Percentiles rank a stretch among this genome's conserved stretches.
These are phyloP conservation scores for Penicillium fimorum DNA, from an alignment of 495 filamentous ascomycete species.

Conservation along the genomic window DNA sequence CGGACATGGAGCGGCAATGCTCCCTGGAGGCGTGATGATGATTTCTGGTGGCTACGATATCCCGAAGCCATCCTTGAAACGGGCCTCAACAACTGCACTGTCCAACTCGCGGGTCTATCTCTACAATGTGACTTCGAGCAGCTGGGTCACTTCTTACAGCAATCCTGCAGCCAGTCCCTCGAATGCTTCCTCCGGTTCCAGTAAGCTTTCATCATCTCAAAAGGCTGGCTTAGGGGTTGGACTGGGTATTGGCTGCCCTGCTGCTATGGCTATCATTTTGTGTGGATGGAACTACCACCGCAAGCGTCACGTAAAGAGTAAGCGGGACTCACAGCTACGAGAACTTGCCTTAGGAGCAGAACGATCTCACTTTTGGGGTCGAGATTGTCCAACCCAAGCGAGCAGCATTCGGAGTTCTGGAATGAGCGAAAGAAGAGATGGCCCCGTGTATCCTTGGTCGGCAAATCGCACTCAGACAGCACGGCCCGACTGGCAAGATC, in stretches of 20 bases:
- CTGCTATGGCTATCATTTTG: constrained; percentile 48
- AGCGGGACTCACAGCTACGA: constrained; percentile 53
- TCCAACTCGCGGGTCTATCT: constrained; percentile 57
- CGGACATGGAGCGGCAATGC: constrained; percentile 80
- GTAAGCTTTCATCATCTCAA: constrained; percentile 38
- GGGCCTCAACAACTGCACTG: constrained; percentile 28
- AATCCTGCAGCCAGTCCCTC: constrained; percentile 42
- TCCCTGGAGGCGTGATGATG: constrained; percentile 89
- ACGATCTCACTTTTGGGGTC: constrained; percentile 42
- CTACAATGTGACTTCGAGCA: constrained; percentile 73
- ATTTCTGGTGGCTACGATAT: constrained; percentile 79
- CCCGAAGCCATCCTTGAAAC: constrained; percentile 45
- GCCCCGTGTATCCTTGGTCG: constrained; percentile 38
- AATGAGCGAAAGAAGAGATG: constrained; percentile 25
- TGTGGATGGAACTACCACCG: constrained; percentile 59
- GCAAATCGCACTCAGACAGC: constrained; percentile 30
- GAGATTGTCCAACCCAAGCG: constrained; percentile 33
- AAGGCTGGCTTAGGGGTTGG: constrained; percentile 73
- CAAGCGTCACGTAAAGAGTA: constrained; percentile 44
- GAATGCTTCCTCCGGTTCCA: not conserved
- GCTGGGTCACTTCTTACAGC: constrained; percentile 68
- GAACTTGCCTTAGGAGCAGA: constrained; percentile 52
- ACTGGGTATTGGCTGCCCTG: constrained; percentile 62
- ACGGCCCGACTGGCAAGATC: constrained; percentile 30
- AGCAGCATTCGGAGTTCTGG: constrained; percentile 40